Evolutionary conservation across 768 basidiomycete genomes (phyloP), one percentile per base, ranked within the genome.

Genomic region (Neoboletus brunneissimus): DNA sequence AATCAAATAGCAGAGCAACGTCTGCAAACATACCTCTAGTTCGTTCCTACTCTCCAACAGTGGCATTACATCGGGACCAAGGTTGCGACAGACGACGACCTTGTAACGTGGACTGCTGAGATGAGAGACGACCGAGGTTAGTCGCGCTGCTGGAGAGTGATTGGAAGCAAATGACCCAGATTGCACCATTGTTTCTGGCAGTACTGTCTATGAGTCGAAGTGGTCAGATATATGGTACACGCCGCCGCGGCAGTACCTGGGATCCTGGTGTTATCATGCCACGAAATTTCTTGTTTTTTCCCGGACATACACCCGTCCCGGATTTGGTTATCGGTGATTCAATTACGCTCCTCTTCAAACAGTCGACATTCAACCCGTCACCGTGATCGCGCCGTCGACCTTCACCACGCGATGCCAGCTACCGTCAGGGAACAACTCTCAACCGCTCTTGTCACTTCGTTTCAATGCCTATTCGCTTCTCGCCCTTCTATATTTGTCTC

Each of bases 61-160:
- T 22, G 80, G 74, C 84, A 89, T 87, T 4, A 80, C 81, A 62
- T 87, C 80, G 18, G 81, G 78, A 2, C 87, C 87, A 23, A 89
- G 73, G 64, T 82, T 71, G 52, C 85, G 81, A 34, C 79, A 78
- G 22, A 89, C 76, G 6, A 89, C 79, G 51, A 88, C 75, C 60
- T 78, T 80, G 50, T 61, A 63, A 29, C 63, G 68, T 41, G 53
- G 35, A 51, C 57, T 63, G 49, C 56, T 62, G 53, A 72, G 61
- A 50, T 62, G 60, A 47, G 65, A 69, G 40, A 55, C 37, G 48
- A 64, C 29, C 18, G 62, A 67, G 29, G 64, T 72, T 40, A 75
- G 71, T 56, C 59, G 68, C n/a, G 46, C 34, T 31, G 48, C 48
- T 35, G 55, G 25, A 25, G 37, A 16, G 42, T 42, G 51, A 43